Base-by-base conservation (phyloP, 2,329 filamentous ascomycete species). In the Massarina eburnea region DNA sequence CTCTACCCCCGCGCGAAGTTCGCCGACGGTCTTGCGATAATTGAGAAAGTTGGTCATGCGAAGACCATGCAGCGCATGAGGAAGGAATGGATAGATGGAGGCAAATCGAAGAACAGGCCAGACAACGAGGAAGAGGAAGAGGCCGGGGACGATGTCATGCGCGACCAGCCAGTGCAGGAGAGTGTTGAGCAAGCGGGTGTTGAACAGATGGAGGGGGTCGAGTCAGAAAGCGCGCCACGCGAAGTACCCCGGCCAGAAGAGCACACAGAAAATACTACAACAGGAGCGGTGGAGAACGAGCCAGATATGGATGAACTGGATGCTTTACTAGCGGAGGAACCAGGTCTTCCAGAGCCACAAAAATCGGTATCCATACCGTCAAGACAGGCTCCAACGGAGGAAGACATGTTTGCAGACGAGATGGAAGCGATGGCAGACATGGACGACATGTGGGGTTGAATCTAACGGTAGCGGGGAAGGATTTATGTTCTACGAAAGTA, bases 1-100 rank as follows among this genome's bases (percentile, higher is more conserved):
- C 77, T 99, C 10, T 99, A 91, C 63, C 94, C 94, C 10, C 91
- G 95, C 63, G 94, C 92, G 4, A 92, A 91, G 62, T 99, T 99
- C 62, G 81, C 88, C 38, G 94, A 99, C 62, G 94, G 88, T 2
- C 76, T 97, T 6, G 75, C 80, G 30, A 96, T 97, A 76, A 89
- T 97, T 2, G 94, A 99, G 69, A 96, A 95, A 71, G 78, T 90
- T 1, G 94, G 94, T 1, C 94, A 96, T 71, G 89, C 86, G 59
- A 91, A 88, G 65, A 77, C 79, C 12, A 80, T 97, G 66, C 82
- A 88, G 53, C 80, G 82, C 24, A 86, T 86, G 72, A 80, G 92
- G 49, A 82, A 82, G 66, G 84, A 88, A 52, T 95, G 90, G 88
- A 92, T 97, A 55, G 82, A 92, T 45, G 88, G 95, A 49, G 72